Evolutionary conservation across 1,139 yeast species (phyloP), one percentile per base, ranked within the genome.

Genomic region (Lodderomyces pseudojiufengensis): DNA sequence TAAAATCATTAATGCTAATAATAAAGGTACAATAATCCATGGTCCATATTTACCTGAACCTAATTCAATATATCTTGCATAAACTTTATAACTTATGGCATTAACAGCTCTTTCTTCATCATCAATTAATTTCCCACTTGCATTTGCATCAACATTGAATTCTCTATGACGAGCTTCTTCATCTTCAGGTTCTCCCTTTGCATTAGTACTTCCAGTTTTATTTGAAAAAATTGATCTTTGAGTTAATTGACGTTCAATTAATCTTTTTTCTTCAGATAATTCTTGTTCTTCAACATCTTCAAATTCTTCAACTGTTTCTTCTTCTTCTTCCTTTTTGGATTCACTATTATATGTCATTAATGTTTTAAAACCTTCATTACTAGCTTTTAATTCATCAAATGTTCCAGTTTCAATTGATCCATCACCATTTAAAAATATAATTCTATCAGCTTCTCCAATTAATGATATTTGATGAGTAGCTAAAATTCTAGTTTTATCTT

Each of bases 21-120:
- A 33, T 8, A 47, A 6, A 11, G 59, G 51, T 26, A 50, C 41
- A 38, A 50, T 42, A 18, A 50, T 35, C 44, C 46, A 45, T 11
- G 47, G 43, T 4, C 44, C 67, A 27, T 74, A 49, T 9, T 50
- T 46, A 12, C 78, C 85, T 38, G 82, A 70, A 9, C 92, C 95
- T 18, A 71, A 61, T 22, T 59, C 54, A 40, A 84, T 52, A 50
- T 82, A 85, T 30, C 51, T 51, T 37, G 49, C 45, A 49, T 66
- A 66, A 6, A 67, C 63, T 5, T 41, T 37, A 30, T 50, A 48
- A n/a, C 48, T 38, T 24, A 63, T 54, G n/a, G 65, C 45, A 52
- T 61, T 53, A 67, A 78, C 44, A 71, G 79, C 39, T 55, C 58
- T 51, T 27, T 50, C 52, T 45, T 63, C 69, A 22, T 54, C 58